Evolutionary conservation across 179 eudicot genomes (phyloP).

Genomic region (Heliamphora pulchella): DNA sequence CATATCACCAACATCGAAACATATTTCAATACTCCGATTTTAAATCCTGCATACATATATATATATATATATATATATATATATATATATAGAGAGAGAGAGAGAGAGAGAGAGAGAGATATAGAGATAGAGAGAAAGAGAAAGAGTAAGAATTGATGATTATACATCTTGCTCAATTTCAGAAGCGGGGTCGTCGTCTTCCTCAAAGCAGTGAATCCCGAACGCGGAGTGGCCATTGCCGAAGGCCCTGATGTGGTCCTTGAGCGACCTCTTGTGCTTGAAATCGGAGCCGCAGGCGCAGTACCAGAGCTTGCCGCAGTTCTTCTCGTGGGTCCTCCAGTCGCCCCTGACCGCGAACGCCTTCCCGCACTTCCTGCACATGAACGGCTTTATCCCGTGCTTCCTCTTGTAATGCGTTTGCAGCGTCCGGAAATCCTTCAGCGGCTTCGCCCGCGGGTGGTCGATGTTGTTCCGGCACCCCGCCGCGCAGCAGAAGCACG

Average conservation of each 20-base stretch:
- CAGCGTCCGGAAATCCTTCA: conserved; percentile 65
- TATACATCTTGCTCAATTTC: conserved; percentile 30
- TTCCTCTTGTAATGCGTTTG: conserved; percentile 77
- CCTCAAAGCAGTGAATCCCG: conserved; percentile 36
- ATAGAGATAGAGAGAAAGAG: too few relatives aligned
- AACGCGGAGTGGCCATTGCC: conserved; percentile 50
- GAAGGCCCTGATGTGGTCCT: conserved; percentile 64
- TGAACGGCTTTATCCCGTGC: conserved; percentile 58
- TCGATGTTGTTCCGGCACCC: conserved; percentile 75
- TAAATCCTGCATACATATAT: too few relatives aligned
- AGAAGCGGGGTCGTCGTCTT: conserved; percentile 37
- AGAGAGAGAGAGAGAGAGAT: too few relatives aligned
- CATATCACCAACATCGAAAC: too few relatives aligned
- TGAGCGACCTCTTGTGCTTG: conserved; percentile 68
- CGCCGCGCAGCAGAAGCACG: conserved; percentile 63
- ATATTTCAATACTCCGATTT: too few relatives aligned
- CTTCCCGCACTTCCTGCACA: conserved; percentile 60
- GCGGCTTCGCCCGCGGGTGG: conserved; percentile 57
- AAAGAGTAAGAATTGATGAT: too few relatives aligned
- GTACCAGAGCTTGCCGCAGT: conserved; percentile 68
- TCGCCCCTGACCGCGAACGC: conserved; percentile 67
- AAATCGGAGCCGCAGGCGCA: conserved; percentile 73
- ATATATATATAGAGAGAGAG: too few relatives aligned
- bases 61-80: too few relatives aligned
- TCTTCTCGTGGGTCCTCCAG: conserved; percentile 69